Evolutionary conservation across 345 rosid genomes (phyloP), one percentile per base, ranked within the genome.

Genomic region (Capsella bursapastoris): DNA sequence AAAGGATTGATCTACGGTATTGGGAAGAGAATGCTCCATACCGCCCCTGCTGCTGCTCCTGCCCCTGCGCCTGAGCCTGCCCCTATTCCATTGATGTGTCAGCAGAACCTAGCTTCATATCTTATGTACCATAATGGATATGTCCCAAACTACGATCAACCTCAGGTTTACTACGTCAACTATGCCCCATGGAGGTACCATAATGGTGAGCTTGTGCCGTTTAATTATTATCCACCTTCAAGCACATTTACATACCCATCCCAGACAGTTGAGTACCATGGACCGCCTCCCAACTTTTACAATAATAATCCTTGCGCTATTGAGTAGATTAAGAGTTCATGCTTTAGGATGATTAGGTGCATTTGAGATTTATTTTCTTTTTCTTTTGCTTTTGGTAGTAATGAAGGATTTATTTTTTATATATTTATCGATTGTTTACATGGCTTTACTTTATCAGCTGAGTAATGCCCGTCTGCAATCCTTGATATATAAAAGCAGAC

Each of bases 1-100:
- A 78, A 43, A 78, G 81, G 81, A 25, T 14, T 65, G 41, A 66
- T 78, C 9, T 72, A 78, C 6, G 81, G 81, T 9, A 51, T 70
- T 22, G 71, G 71, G 40, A 77, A 70, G 11, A 40, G 38, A 48
- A 34, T 3, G 8, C 34, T 7, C 10, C 18, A 18, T 45, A 34
- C 65, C 3, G n/a, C 34, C 4, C 25, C 38, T n/a, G 12, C 10
- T n/a, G 48, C 15, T 40, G 57, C 5, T 6, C 22, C 48, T 25
- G 22, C 5, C 1, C 25, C 38, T n/a, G 11, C 7, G 22, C 64
- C 15, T 40, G 57, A 5, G 13, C 22, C 48, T n/a, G 56, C 70
- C 12, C 18, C 7, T 29, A 3, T 31, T 13, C 56, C 74, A 7
- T 8, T 61, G 50, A 34, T 53, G 57, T 43, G 57, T 45, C 64